Conservation (phyloP, 2,329 filamentous ascomycete species). For the Dothistroma septosporum region DNA sequence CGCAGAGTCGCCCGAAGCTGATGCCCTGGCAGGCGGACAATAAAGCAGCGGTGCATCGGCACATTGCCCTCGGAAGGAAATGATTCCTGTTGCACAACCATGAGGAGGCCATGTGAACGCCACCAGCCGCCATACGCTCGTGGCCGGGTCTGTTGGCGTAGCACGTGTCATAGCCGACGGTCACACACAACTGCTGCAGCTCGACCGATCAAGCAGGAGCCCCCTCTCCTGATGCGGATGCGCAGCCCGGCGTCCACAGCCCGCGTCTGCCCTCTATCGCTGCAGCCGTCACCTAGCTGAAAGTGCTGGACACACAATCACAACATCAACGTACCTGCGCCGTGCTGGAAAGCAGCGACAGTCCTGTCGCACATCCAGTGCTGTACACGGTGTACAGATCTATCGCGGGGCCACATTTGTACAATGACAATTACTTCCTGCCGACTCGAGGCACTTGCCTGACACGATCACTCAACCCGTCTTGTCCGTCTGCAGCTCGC, state of each 20-base stretch:
- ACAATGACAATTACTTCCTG: conserved; percentile 12
- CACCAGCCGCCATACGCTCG: conserved; percentile 4
- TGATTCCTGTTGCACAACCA: background rate
- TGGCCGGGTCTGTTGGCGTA: conserved; percentile 2
- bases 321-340: conserved; percentile 20
- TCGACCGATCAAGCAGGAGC: conserved; percentile 5
- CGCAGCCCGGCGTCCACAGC: conserved; percentile 2
- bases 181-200: conserved; percentile 7
- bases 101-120: conserved; percentile 9
- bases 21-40: background rate
- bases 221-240: background rate
- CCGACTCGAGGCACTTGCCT: conserved; percentile 8
- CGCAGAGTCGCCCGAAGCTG: background rate
- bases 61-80: conserved; percentile 1
- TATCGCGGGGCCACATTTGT: conserved; percentile 12
- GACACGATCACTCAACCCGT: conserved; percentile 13
- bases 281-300: conserved; percentile 5
- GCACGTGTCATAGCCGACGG: conserved; percentile 10
- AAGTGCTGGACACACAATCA: conserved; percentile 2
- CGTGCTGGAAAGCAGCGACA: conserved; percentile 13
- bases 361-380: background rate
- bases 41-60: conserved; percentile 5
- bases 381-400: conserved; percentile 9
- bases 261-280: conserved; percentile 3
- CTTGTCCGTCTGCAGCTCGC: conserved; percentile 47